Conservation (phyloP, 2,329 filamentous ascomycete genomes). For the Exserohilum rostratum region DNA sequence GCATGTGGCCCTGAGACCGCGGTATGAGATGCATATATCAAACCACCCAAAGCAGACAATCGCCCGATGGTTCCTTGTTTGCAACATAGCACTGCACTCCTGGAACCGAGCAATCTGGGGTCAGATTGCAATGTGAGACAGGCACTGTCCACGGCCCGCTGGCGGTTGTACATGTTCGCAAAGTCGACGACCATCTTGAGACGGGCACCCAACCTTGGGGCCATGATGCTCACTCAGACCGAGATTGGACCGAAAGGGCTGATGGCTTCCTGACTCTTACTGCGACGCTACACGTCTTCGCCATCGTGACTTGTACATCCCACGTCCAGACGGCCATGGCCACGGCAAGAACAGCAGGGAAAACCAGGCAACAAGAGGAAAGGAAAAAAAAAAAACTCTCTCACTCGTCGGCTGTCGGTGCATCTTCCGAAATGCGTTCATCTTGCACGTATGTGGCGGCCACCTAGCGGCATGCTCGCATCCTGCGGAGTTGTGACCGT, state of each 20-base stretch:
- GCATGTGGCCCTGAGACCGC: constrained; percentile 2
- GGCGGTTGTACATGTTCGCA: not conserved
- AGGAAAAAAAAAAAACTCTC: not conserved
- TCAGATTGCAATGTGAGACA: not conserved
- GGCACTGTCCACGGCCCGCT: constrained; percentile 2
- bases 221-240: not conserved
- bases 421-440: constrained; percentile 1
- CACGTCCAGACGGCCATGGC: no score
- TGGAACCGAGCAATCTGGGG: not conserved
- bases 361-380: not conserved
- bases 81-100: not conserved
- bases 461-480: constrained; percentile 2
- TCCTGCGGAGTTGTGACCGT: constrained; percentile 30
- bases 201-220: not conserved
- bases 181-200: no score
- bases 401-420: not conserved
- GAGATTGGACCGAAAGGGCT: constrained; percentile 8
- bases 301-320: no score
- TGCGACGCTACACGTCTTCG: no score
- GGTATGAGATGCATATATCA: constrained; percentile 14
- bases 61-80: constrained; percentile 5
- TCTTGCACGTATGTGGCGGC: constrained; percentile 4
- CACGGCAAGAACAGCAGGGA: no score
- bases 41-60: constrained; percentile 13
- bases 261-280: not conserved